Conservation (phyloP, 768 basidiomycete genomes). For the Lentinula sp. region DNA sequence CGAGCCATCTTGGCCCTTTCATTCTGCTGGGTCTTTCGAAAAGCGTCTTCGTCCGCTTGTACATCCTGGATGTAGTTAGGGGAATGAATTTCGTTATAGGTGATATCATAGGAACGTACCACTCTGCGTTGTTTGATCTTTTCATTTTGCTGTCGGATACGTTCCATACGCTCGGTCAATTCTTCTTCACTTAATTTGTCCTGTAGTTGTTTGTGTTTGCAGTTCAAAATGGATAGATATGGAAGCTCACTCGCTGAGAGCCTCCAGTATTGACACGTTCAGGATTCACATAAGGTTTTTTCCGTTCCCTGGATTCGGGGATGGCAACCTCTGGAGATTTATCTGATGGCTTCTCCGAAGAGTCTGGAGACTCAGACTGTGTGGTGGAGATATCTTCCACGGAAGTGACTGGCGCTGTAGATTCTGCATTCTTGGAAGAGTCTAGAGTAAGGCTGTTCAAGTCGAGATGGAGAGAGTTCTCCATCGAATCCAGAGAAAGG, state of each 20-base stretch:
- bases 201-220: conserved; percentile 25
- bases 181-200: conserved; percentile 67
- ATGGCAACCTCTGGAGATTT: conserved; percentile 10
- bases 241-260: conserved; percentile 50
- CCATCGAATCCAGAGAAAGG: conserved; percentile 15
- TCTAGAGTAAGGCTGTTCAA: conserved; percentile 45
- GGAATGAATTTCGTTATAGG: conserved; percentile 6
- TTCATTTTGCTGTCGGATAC: conserved; percentile 68
- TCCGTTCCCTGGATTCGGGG: conserved; percentile 15
- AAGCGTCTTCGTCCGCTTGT: conserved; percentile 75
- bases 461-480: conserved; percentile 70
- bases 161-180: conserved; percentile 61
- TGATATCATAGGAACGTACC: conserved; percentile 29
- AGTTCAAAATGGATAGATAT: background rate
- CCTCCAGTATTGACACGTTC: conserved; percentile 85
- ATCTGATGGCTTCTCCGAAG: conserved; percentile 8
- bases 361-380: background rate
- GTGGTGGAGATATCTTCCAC: conserved; percentile 8
- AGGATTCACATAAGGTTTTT: conserved; percentile 67
- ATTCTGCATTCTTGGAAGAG: conserved; percentile 14
- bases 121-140: conserved; percentile 66
- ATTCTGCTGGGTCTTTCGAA: conserved; percentile 59
- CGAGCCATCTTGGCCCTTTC: conserved; percentile 56
- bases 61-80: conserved; percentile 50
- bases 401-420: background rate